Evolutionary conservation across 257 asterid species (phyloP).

Genomic region (Salvia hispanica): DNA sequence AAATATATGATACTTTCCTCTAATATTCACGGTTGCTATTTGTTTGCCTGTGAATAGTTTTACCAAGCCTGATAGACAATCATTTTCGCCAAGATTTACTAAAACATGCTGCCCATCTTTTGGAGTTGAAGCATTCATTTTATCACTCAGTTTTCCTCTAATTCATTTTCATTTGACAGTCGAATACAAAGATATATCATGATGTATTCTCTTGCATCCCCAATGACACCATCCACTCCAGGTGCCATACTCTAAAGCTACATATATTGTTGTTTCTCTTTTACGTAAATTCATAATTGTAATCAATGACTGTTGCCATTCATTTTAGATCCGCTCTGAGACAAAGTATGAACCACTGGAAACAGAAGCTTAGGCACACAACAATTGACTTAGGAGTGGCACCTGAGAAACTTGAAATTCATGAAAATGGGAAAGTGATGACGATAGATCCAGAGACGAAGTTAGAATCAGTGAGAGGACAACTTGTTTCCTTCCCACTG

Average conservation of each 20-base stretch:
- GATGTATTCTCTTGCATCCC: slow-evolving; percentile 88
- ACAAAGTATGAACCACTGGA: slow-evolving; percentile 73
- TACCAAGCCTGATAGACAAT: background rate
- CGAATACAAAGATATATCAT: slow-evolving; percentile 77
- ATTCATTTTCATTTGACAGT: slow-evolving; percentile 42
- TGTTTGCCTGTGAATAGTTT: background rate
- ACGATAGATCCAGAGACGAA: slow-evolving; percentile 45
- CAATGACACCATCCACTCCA: slow-evolving; percentile 76
- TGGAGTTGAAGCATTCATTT: background rate
- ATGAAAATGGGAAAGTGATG: slow-evolving; percentile 43
- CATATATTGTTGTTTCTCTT: background rate
- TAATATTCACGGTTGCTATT: background rate
- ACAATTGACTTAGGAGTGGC: slow-evolving; percentile 94
- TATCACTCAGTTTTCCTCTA: background rate
- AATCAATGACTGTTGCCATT: slow-evolving; percentile 1
- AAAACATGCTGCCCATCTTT: background rate
- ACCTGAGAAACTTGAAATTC: slow-evolving; percentile 52
- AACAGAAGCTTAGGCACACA: slow-evolving; percentile 74
- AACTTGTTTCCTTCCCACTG: slow-evolving; percentile 84
- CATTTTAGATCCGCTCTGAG: slow-evolving; percentile 69
- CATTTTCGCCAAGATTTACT: background rate
- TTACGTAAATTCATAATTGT: background rate
- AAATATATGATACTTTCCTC: background rate
- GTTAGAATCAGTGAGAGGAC: slow-evolving; percentile 65
- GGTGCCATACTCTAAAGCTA: slow-evolving; percentile 43